Base-by-base conservation (phyloP, 129 eudicot genomes). In the Saposhnikovia divaricata region DNA sequence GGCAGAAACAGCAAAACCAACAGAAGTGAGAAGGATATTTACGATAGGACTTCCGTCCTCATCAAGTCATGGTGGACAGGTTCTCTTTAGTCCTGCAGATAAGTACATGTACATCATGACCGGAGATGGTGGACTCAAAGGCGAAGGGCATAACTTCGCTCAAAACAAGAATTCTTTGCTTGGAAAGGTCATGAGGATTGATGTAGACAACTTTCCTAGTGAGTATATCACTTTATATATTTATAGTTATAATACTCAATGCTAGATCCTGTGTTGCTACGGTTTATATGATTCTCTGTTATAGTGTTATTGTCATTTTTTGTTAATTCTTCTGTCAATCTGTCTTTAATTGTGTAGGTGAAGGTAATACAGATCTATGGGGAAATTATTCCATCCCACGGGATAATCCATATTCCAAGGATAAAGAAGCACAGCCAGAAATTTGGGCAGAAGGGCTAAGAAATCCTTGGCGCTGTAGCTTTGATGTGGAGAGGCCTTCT, bases 381-480 rank as follows among this genome's bases (percentile, higher is more conserved):
- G 98, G 97, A 83, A 90, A 89, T 44, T 95, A 95, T 76, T 86
- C 97, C 9, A 81, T 92, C 39, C 98, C 97, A 5, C 82, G 13
- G 47, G 96, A 92, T 79, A 92, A 95, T 77, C 97, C 97, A 4
- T 94, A 80, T 80, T 45, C 84, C 5, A 87, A 87, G 72, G 97
- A 90, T 71, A 90, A 90, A 65, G 94, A 89, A 12, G 61, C 85
- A 84, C 80, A 81, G 80, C 94, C 86, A 14, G 97, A 92, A 84
- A 86, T 92, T 15, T 92, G 98, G 98, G 98, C 98, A 1, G 80
- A 84, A 78, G 98, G 98, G 57, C 79, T 95, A 74, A 92, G 97
- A 85, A 92, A 92, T 78, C 97, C 98, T 16, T 95, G 98, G 98
- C 96, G 97, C 47, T 92, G 97, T 77, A 92, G 96, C 87, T 95